Conservation (phyloP, 768 basidiomycete species). For the Zangia roseola region DNA sequence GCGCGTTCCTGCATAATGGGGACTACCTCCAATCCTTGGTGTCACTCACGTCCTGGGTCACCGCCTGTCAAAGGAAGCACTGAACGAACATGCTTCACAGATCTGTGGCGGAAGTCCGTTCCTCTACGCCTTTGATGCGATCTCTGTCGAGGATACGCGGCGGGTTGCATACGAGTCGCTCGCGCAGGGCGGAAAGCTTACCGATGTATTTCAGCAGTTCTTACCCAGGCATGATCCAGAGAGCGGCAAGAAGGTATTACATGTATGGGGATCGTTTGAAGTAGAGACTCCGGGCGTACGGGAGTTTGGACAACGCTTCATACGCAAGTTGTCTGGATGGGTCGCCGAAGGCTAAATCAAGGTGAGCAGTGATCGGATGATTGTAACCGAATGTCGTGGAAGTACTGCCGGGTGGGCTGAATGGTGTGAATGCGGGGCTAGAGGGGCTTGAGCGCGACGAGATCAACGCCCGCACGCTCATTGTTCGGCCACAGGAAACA, state of each 20-base stretch:
- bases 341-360: slow-evolving; percentile 12
- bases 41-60: slow-evolving; percentile 35
- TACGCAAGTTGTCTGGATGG: slow-evolving; percentile 5
- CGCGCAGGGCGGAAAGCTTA: slow-evolving; percentile 25
- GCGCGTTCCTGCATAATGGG: slow-evolving; percentile 33
- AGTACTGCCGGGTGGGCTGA: neutral
- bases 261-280: slow-evolving; percentile 3
- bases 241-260: slow-evolving; percentile 5
- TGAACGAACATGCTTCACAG: neutral
- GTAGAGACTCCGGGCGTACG: neutral
- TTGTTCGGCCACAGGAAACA: no score
- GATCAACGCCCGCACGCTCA: slow-evolving; percentile 4
- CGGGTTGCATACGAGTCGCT: slow-evolving; percentile 28
- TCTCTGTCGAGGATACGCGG: slow-evolving; percentile 33
- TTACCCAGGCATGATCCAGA: neutral
- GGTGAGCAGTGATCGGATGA: slow-evolving; percentile 1
- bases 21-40: slow-evolving; percentile 30
- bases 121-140: slow-evolving; percentile 22
- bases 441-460: neutral
- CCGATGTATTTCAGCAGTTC: neutral
- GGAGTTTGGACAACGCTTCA: slow-evolving; percentile 11
- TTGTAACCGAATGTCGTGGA: slow-evolving; percentile 5
- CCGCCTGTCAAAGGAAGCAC: slow-evolving; percentile 7
- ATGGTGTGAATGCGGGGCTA: neutral
- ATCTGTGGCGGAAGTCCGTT: neutral